These are phyloP conservation scores for Aureobasidium namibiae DNA, from an alignment of 2,329 filamentous ascomycete species.

Conservation along the genomic window DNA sequence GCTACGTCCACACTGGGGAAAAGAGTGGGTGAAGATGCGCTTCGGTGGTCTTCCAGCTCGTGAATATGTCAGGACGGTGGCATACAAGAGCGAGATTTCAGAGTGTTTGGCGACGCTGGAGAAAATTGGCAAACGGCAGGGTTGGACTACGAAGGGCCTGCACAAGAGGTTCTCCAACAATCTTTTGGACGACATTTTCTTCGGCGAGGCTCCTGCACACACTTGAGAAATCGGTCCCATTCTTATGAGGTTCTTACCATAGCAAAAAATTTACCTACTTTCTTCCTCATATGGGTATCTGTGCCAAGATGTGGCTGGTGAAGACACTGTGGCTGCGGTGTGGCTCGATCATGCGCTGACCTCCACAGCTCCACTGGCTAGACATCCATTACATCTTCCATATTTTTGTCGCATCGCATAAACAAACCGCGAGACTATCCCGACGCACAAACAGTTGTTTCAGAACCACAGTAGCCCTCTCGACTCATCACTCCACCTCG, in stretches of 20 bases:
- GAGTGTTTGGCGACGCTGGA: constrained; percentile 29
- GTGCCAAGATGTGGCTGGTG: constrained; percentile 4
- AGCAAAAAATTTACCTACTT: background rate
- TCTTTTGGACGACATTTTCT: constrained; percentile 28
- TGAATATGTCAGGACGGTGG: constrained; percentile 30
- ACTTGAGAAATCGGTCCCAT: background rate
- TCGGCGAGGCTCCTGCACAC: background rate
- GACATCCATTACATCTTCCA: constrained; percentile 9
- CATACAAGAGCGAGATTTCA: constrained; percentile 32
- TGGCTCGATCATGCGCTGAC: constrained; percentile 4
- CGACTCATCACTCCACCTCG: too few relatives aligned
- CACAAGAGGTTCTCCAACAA: constrained; percentile 35
- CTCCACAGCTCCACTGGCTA: background rate
- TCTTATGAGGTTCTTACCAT: background rate
- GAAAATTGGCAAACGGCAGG: constrained; percentile 32
- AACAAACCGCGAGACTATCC: background rate
- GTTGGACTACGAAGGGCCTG: constrained; percentile 33
- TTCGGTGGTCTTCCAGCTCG: constrained; percentile 18
- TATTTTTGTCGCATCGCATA: background rate
- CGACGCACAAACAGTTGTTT: background rate
- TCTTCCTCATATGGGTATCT: background rate
- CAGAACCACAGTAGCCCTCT: too few relatives aligned
- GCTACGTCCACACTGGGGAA: constrained; percentile 38
- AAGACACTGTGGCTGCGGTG: background rate
- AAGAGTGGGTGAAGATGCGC: constrained; percentile 25